Percentiles rank a stretch among this genome's conserved stretches.
These are phyloP conservation scores for Penicillium polonicum DNA, from an alignment of 2,329 filamentous ascomycete species.

Conservation along the genomic window DNA sequence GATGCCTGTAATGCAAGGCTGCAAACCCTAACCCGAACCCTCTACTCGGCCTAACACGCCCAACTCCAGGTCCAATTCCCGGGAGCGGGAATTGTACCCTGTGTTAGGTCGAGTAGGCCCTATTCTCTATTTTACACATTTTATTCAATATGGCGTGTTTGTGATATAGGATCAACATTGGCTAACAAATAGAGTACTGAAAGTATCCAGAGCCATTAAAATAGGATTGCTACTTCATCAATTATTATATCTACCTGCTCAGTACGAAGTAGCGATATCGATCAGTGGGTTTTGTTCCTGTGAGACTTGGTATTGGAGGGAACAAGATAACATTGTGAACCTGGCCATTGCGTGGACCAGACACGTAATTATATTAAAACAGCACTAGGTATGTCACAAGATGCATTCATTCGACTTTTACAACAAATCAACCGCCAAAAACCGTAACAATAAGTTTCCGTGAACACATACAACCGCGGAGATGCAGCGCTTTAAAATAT, in stretches of 20 bases:
- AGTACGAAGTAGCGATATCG: neutral
- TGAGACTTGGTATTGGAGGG: neutral
- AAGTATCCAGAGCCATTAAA: neutral
- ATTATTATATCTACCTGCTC: neutral
- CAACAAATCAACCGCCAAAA: constrained; percentile 12
- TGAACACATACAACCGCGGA: constrained; percentile 10
- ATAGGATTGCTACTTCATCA: neutral
- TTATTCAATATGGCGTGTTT: no score
- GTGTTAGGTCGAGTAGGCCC: no score
- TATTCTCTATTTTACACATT: no score
- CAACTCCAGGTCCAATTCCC: no score
- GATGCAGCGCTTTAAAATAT: constrained; percentile 49
- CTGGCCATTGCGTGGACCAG: neutral
- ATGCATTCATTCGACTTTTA: constrained; percentile 14
- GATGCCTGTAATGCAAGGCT: neutral
- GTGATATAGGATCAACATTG: no score
- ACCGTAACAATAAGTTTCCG: constrained; percentile 1
- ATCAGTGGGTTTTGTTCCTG: neutral
- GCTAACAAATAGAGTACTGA: no score
- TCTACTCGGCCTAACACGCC: no score
- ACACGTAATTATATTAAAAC: constrained; percentile 13
- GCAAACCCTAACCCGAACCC: neutral
- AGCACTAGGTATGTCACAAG: constrained; percentile 11
- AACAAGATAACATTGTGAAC: neutral
- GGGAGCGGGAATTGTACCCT: no score